Base-by-base conservation (phyloP, 768 basidiomycete genomes). In the Chalciporus piperatus region DNA sequence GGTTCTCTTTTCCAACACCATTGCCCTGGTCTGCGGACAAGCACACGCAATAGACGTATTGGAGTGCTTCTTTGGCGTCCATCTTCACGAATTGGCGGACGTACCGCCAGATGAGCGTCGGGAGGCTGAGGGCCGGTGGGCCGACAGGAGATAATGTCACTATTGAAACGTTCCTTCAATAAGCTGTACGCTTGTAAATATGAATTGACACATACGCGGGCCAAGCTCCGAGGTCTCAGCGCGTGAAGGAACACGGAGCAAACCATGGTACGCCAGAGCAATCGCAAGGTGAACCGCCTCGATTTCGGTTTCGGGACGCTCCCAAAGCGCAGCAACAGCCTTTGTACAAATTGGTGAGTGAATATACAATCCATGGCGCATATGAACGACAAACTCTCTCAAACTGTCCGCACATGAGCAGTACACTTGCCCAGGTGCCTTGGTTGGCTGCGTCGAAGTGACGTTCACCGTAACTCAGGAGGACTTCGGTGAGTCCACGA, bases 271-370 rank as follows among this genome's bases (percentile, higher is more conserved):
- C 0, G 91, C 83, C 48, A 99, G 75, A 3, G 87, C 91, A 58
- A 97, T 87, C 1, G 91, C 94, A 22, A 98, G 77, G 68, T 99
- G 97, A 4, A 98, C 89, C 0, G 93, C 95, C 64, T 98, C 97
- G 16, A 94, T 82, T 59, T 97, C 89, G 16, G 89, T 87, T 56
- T 90, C 87, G 45, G 81, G 80, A 58, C 90, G 87, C 41, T 93
- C 88, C 82, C 92, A 90, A 9, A 98, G 72, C 27, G 93, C 86
- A 12, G 92, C 89, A 12, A 97, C 85, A 41, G 96, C 92, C 94
- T 96, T 43, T 45, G 30, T 45, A 13, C 16, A 54, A 35, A 45
- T 4, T 7, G 10, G 12, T 60, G 14, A 57, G 54, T 23, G 10
- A 8, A 10, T 19, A n/a, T 4, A 19, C 33, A 8, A n/a, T 9